Conservation (phyloP, 163 green algal species). For the Chlamydomonas reinhardtii region DNA sequence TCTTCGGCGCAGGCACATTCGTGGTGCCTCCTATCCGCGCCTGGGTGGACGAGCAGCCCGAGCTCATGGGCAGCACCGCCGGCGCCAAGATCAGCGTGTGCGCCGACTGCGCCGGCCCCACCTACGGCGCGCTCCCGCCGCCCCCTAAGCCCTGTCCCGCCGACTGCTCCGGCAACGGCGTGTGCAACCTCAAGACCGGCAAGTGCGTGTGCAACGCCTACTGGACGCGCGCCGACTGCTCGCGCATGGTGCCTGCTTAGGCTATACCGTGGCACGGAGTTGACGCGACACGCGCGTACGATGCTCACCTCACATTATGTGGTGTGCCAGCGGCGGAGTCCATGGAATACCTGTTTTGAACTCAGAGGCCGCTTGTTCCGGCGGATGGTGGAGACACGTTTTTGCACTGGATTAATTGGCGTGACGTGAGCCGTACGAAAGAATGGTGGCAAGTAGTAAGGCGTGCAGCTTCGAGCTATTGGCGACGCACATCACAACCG, state of each 20-base stretch:
- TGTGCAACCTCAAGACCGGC: constrained; percentile 39
- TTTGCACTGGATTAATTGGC: too few species aligned
- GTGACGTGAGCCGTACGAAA: too few species aligned
- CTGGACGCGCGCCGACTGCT: constrained; percentile 22
- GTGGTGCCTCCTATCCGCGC: constrained; percentile 66
- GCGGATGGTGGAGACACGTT: too few species aligned
- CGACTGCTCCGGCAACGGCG: constrained; percentile 33
- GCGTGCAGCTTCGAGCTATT: too few species aligned
- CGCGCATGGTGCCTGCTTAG: not conserved
- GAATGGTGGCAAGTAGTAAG: too few species aligned
- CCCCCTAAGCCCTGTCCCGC: not conserved
- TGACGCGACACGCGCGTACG: too few species aligned
- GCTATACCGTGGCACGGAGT: too few species aligned
- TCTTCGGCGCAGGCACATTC: constrained; percentile 65
- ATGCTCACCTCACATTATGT: not conserved
- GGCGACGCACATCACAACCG: too few species aligned
- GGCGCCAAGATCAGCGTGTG: constrained; percentile 18
- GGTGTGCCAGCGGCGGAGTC: too few species aligned
- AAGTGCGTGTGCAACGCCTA: constrained; percentile 10
- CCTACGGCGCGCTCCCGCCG: not conserved
- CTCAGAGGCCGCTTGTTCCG: too few species aligned
- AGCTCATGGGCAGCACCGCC: constrained; percentile 50
- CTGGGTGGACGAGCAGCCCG: constrained; percentile 69
- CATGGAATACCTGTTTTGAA: too few species aligned
- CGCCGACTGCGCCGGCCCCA: not conserved